A percentile compares a stretch with the other conserved stretches of the same genome.
phyloP scores from a whole-genome alignment of 352 stramenopile species.

The Phytophthora europaea region DNA sequence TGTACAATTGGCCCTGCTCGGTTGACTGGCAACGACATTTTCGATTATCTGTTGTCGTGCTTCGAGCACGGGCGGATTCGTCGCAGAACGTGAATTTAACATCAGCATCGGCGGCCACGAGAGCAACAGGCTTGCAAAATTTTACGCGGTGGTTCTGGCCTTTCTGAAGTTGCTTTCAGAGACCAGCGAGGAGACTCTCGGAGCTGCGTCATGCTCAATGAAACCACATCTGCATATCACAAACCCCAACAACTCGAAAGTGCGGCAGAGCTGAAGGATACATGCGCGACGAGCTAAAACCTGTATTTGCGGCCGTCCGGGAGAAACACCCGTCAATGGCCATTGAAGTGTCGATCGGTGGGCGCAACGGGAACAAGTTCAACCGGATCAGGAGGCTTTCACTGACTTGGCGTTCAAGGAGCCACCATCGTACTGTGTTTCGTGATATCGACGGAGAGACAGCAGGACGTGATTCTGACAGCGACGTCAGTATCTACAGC shows the following conservation, averaged over 20 bases:
- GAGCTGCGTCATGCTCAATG: background rate
- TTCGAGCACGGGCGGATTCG: background rate
- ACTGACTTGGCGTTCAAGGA: background rate
- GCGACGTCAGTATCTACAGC: background rate
- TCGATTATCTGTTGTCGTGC: background rate
- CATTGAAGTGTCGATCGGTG: background rate
- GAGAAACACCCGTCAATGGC: slow-evolving; percentile 3
- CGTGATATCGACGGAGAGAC: background rate
- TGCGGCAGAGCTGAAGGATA: background rate
- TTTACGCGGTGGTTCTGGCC: slow-evolving; percentile 6
- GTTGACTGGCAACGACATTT: slow-evolving; percentile 2
- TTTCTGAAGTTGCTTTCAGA: slow-evolving; percentile 4
- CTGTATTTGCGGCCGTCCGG: background rate
- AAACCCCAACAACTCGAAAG: slow-evolving; percentile 13
- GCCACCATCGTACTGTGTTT: background rate
- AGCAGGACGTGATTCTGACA: background rate
- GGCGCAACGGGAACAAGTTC: background rate
- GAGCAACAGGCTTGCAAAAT: background rate
- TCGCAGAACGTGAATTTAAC: background rate
- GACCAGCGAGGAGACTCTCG: background rate
- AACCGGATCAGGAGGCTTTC: background rate
- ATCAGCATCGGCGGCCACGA: slow-evolving; percentile 6
- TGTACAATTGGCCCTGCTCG: background rate
- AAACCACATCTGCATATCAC: background rate
- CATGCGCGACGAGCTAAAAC: slow-evolving; percentile 14